Conservation (phyloP, 805 yeast genomes). For the Dipodascopsis uninucleata region DNA sequence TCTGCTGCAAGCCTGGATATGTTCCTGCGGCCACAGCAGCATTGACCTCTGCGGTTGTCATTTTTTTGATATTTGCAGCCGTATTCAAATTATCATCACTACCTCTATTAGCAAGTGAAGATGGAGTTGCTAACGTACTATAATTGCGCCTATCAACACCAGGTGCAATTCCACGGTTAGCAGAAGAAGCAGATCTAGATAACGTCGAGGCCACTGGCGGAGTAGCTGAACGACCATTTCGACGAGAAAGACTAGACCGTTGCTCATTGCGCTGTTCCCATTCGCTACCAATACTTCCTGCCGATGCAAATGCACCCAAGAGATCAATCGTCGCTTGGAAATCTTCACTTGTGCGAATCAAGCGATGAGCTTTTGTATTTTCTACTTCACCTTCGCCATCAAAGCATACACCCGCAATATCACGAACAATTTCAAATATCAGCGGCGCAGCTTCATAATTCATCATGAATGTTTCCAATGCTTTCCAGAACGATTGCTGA, state of each 20-base stretch:
- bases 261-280: constrained; percentile 26
- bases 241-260: constrained; percentile 4
- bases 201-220: constrained; percentile 5
- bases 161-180: not conserved
- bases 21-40: constrained; percentile 28
- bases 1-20: constrained; percentile 21
- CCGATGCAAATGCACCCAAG: constrained; percentile 30
- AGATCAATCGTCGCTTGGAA: constrained; percentile 27
- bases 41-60: constrained; percentile 27
- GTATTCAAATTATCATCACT: constrained; percentile 13
- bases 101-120: not conserved
- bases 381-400: constrained; percentile 7
- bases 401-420: constrained; percentile 12
- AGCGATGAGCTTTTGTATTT: not conserved
- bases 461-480: constrained; percentile 23
- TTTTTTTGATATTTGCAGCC: constrained; percentile 14
- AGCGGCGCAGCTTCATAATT: constrained; percentile 21
- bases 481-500: constrained; percentile 25
- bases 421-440: constrained; percentile 20
- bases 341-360: constrained; percentile 20
- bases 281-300: constrained; percentile 27
- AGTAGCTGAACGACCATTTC: constrained; percentile 16
- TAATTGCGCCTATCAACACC: constrained; percentile 22
- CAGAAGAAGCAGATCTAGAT: not conserved
- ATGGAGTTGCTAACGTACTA: constrained; percentile 12